Evolutionary conservation across 208 protist genomes (phyloP), one percentile per base, ranked within the genome.

Genomic region (Acanthamoeba lenticulata): DNA sequence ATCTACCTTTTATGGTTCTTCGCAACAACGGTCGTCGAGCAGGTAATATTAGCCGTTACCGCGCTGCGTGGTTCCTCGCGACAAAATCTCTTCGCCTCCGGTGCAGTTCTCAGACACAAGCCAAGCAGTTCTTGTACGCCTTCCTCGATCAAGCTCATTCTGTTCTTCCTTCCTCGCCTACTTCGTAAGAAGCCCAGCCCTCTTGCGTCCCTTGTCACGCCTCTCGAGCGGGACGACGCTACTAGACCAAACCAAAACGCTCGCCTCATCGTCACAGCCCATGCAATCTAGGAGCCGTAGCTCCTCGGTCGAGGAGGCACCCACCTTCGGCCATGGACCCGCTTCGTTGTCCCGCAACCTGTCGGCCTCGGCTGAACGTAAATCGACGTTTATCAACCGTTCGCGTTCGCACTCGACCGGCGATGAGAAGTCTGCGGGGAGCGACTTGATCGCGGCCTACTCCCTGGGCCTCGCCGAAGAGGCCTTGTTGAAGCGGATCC

Each of bases 221-320:
- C n/a, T n/a, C n/a, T n/a, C n/a, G n/a, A n/a, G n/a, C n/a, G n/a
- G n/a, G n/a, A n/a, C n/a, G n/a, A n/a, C n/a, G n/a, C n/a, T n/a
- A n/a, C n/a, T n/a, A n/a, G n/a, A n/a, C n/a, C n/a, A 67, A 67
- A 32, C n/a, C 55, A 3, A 19, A 36, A 67, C 9, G 9, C 67
- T 21, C 67, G 34, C 67, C 36, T 44, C 44, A 45, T 79, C 67
- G 11, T 79, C 21, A 6, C 3, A 29, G n/a, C 67, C 67, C 21
- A 86, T 86, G 77, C 77, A 86, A 24, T 86, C 77, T 19, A 57
- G 77, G 36, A 57, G 77, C 17, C 40, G 77, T 47, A 86, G 77
- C 77, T 55, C 77, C 2, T 86, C 77, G 40, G 19, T 86, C 0
- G 77, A 40, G 29, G 44, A 24, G 42, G n/a, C 36, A 7, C 62